Conservation (phyloP, 129 eudicot species). For the Oenanthe sinensis region DNA sequence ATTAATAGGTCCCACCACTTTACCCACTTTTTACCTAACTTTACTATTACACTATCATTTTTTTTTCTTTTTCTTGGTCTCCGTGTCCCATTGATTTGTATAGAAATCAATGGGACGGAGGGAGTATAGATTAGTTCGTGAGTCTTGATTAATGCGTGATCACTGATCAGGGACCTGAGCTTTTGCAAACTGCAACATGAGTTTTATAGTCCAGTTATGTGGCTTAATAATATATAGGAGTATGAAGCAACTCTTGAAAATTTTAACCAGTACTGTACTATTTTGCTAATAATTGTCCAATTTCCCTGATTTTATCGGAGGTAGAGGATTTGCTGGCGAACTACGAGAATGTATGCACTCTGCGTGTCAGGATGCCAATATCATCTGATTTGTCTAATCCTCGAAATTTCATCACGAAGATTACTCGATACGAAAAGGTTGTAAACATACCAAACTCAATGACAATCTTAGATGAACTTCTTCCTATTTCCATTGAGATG, state of each 20-base stretch:
- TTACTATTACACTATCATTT: too few relatives aligned
- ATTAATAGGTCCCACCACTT: too few relatives aligned
- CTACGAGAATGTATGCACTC: slow-evolving; percentile 68
- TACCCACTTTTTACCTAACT: too few relatives aligned
- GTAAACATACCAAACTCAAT: slow-evolving; percentile 77
- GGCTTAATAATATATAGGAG: background rate
- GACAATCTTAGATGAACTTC: slow-evolving; percentile 79
- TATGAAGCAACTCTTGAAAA: background rate
- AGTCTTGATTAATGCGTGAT: background rate
- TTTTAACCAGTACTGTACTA: background rate
- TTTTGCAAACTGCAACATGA: background rate
- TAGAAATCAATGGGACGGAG: too few relatives aligned
- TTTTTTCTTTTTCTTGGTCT: too few relatives aligned
- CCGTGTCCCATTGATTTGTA: too few relatives aligned
- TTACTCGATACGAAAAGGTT: slow-evolving; percentile 60
- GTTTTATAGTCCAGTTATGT: background rate
- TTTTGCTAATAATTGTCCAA: background rate
- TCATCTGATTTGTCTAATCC: slow-evolving; percentile 62
- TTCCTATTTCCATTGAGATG: slow-evolving; percentile 64
- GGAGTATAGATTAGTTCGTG: background rate
- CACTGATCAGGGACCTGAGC: background rate
- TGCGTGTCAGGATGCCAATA: slow-evolving; percentile 78
- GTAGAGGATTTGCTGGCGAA: slow-evolving; percentile 63
- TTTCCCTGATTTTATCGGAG: slow-evolving; percentile 19
- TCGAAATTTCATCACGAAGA: slow-evolving; percentile 71